A percentile compares a stretch with the other conserved stretches of the same genome.
Conservation (phyloP, 805 yeast genomes). For the Sporopachydermia quercuum region DNA sequence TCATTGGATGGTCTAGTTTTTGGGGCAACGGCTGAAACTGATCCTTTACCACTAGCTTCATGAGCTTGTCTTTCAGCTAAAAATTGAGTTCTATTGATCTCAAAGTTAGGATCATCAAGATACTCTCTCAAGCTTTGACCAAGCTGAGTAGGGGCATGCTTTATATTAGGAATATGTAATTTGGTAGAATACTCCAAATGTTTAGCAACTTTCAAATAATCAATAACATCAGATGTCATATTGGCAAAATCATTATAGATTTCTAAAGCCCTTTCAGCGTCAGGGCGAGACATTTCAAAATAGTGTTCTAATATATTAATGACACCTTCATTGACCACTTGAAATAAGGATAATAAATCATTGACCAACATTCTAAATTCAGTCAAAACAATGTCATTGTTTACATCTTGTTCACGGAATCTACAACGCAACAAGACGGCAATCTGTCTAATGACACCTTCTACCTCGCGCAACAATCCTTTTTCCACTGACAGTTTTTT, state of each 20-base stretch:
- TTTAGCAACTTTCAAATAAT: constrained; percentile 78
- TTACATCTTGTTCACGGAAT: constrained; percentile 65
- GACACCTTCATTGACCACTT: constrained; percentile 88
- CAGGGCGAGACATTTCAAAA: constrained; percentile 77
- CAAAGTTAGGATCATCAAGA: constrained; percentile 74
- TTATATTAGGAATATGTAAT: constrained; percentile 85
- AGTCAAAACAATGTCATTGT: constrained; percentile 70
- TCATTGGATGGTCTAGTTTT: too few relatives aligned
- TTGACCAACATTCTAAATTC: constrained; percentile 83
- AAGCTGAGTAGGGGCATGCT: constrained; percentile 92
- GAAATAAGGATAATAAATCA: constrained; percentile 75
- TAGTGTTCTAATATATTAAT: constrained; percentile 87
- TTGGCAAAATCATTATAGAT: constrained; percentile 77
- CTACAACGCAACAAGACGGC: constrained; percentile 59
- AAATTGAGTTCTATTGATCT: constrained; percentile 62
- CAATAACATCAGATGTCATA: constrained; percentile 76
- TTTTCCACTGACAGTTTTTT: constrained; percentile 52
- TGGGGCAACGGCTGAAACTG: constrained; percentile 20
- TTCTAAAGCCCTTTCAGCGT: constrained; percentile 75
- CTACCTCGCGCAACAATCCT: constrained; percentile 74
- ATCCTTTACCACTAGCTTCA: constrained; percentile 7
- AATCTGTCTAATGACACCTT: constrained; percentile 73
- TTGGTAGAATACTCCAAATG: constrained; percentile 77
- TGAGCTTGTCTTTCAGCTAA: constrained; percentile 46
- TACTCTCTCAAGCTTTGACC: constrained; percentile 81